A percentile compares a stretch with the other conserved stretches of the same genome.
Evolutionary conservation across 441 rosid species (phyloP).

Genomic region (Arabidopsis hybrid): DNA sequence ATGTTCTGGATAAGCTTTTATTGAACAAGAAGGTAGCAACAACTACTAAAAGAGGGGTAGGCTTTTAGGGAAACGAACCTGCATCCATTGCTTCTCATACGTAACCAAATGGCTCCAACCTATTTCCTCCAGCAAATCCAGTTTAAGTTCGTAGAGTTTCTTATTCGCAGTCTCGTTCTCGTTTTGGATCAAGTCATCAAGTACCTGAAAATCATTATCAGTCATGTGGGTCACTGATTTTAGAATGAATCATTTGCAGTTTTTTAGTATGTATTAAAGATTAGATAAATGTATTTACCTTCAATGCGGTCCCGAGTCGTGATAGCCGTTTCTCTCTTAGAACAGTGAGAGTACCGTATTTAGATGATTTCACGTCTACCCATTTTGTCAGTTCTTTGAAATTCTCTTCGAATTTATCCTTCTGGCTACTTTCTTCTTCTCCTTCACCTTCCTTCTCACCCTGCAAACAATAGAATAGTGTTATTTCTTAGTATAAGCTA

Average conservation of each 20-base stretch:
- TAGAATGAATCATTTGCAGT: conserved; percentile 15
- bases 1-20: not conserved
- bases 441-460: conserved; percentile 48
- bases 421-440: conserved; percentile 48
- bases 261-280: not conserved
- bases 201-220: conserved; percentile 53
- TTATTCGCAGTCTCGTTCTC: conserved; percentile 79
- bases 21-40: not conserved
- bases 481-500: not conserved
- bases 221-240: conserved; percentile 1
- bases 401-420: conserved; percentile 79
- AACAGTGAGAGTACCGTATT: conserved; percentile 76
- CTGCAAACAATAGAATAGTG: conserved; percentile 43
- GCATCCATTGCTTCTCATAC: conserved; percentile 92
- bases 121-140: conserved; percentile 74
- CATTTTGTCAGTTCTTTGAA: conserved; percentile 84
- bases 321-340: conserved; percentile 73
- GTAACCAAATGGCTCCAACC: conserved; percentile 81
- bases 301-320: conserved; percentile 85
- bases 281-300: conserved; percentile 54
- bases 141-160: conserved; percentile 80
- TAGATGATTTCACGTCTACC: conserved; percentile 85
- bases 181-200: conserved; percentile 82
- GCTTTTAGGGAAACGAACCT: conserved; percentile 81
- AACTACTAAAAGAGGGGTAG: conserved; percentile 73